Conservation (phyloP, 2,329 filamentous ascomycete species). For the Fusarium sublunatum region DNA sequence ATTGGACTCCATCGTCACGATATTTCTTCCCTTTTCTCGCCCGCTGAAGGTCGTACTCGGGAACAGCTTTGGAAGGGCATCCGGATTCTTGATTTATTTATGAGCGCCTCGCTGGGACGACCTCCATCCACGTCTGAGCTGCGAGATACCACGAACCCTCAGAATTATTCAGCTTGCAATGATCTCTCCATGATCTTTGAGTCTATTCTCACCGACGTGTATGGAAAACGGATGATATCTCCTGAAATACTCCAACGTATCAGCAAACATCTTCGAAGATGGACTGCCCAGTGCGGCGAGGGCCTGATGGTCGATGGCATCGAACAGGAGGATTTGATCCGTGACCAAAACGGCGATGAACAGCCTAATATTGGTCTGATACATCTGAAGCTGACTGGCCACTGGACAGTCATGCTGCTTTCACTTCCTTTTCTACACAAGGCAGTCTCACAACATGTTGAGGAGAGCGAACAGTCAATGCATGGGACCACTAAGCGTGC, state of each 20-base stretch:
- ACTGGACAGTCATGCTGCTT: constrained; percentile 54
- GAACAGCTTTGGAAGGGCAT: constrained; percentile 52
- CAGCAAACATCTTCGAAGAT: constrained; percentile 41
- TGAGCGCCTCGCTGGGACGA: constrained; percentile 50
- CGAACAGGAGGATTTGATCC: constrained; percentile 34
- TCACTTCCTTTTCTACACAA: constrained; percentile 53
- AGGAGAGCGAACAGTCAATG: constrained; percentile 25
- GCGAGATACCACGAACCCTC: constrained; percentile 38
- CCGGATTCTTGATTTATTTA: constrained; percentile 50
- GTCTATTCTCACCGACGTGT: constrained; percentile 50
- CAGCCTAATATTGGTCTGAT: constrained; percentile 43
- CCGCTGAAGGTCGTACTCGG: constrained; percentile 40
- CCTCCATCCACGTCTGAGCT: constrained; percentile 50
- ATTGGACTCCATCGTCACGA: constrained; percentile 49
- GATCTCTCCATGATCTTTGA: constrained; percentile 54
- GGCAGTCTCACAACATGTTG: constrained; percentile 40
- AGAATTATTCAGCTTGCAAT: constrained; percentile 45
- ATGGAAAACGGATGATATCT: constrained; percentile 49
- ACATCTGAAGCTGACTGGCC: constrained; percentile 53
- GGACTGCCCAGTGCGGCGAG: constrained; percentile 37
- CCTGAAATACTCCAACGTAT: constrained; percentile 45
- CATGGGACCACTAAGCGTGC: constrained; percentile 8
- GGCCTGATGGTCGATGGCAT: constrained; percentile 39
- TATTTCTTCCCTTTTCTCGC: constrained; percentile 45
- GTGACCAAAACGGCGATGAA: constrained; percentile 25